Conservation (phyloP, 2,329 filamentous ascomycete species). For the Aspergillus sp. region DNA sequence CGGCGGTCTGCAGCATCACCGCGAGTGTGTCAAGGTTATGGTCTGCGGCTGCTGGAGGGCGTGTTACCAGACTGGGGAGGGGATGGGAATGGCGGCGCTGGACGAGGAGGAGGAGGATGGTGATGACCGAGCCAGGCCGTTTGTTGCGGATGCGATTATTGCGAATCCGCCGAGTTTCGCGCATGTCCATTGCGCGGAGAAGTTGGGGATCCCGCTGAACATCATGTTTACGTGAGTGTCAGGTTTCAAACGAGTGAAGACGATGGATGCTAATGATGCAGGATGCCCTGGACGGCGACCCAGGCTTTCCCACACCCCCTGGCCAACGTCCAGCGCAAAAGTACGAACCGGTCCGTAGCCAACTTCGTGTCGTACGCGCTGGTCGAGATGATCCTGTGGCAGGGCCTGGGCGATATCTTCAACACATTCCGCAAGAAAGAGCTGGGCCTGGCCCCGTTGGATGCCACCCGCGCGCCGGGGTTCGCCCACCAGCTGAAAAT, state of each 20-base stretch:
- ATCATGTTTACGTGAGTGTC: slow-evolving; percentile 74
- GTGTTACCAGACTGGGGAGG: slow-evolving; percentile 70
- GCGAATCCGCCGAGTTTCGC: slow-evolving; percentile 73
- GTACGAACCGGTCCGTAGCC: slow-evolving; percentile 64
- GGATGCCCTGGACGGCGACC: slow-evolving; percentile 84
- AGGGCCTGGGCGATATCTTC: slow-evolving; percentile 81
- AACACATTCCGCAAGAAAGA: slow-evolving; percentile 72
- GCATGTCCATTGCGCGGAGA: slow-evolving; percentile 70
- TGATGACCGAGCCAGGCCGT: slow-evolving; percentile 48
- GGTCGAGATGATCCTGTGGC: slow-evolving; percentile 89
- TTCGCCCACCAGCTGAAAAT: slow-evolving; percentile 66
- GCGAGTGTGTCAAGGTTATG: slow-evolving; percentile 67
- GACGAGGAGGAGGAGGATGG: slow-evolving; percentile 33
- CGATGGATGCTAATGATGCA: slow-evolving; percentile 21
- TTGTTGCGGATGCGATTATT: slow-evolving; percentile 82
- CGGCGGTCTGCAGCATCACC: slow-evolving; percentile 65
- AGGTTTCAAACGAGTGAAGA: background rate
- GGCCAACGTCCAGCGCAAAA: slow-evolving; percentile 68
- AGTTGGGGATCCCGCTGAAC: slow-evolving; percentile 65
- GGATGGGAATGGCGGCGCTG: slow-evolving; percentile 44
- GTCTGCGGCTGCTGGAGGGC: slow-evolving; percentile 80
- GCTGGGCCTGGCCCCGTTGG: slow-evolving; percentile 67
- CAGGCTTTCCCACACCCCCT: slow-evolving; percentile 78
- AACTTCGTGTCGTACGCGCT: slow-evolving; percentile 78
- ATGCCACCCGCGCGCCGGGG: slow-evolving; percentile 72